These are phyloP conservation scores for Brettanomyces nanus DNA, from an alignment of 805 yeast genomes.

Conservation along the genomic window DNA sequence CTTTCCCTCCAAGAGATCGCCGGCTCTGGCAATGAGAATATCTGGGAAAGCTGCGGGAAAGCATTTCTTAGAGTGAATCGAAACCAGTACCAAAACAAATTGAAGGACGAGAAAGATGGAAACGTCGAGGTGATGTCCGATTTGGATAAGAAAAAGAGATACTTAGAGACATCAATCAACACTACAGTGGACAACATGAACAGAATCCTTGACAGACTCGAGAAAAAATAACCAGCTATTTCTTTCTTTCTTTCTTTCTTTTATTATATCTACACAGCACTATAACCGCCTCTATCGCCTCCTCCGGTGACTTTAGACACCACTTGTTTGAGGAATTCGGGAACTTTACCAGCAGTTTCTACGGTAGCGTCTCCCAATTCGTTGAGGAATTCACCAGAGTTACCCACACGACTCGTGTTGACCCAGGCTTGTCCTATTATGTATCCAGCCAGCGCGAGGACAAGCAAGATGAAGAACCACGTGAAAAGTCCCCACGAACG, in stretches of 20 bases:
- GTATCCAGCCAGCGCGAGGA: conserved; percentile 56
- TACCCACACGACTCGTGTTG: conserved; percentile 57
- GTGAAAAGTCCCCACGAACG: conserved; percentile 69
- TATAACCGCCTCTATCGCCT: conserved; percentile 75
- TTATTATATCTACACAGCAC: conserved; percentile 58
- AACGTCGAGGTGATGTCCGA: conserved; percentile 52
- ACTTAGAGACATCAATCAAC: conserved; percentile 68
- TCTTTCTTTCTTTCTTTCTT: neutral
- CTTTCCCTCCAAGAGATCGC: conserved; percentile 51
- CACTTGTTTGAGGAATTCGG: conserved; percentile 61
- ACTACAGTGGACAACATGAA: conserved; percentile 62
- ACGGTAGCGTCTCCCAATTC: conserved; percentile 65
- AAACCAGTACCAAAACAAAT: conserved; percentile 36
- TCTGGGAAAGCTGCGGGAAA: conserved; percentile 85
- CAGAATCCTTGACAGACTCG: conserved; percentile 16
- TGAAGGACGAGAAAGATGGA: conserved; percentile 44
- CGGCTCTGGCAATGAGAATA: conserved; percentile 35
- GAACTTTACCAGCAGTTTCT: conserved; percentile 50
- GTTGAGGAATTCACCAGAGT: conserved; percentile 57
- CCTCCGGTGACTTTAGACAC: conserved; percentile 58
- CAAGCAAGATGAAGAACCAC: conserved; percentile 70
- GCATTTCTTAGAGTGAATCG: conserved; percentile 47
- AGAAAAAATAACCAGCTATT: neutral
- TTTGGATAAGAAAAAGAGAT: conserved; percentile 59
- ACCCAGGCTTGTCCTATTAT: conserved; percentile 70